Conservation (phyloP, 805 yeast genomes). For the Soucietia sequanensis region DNA sequence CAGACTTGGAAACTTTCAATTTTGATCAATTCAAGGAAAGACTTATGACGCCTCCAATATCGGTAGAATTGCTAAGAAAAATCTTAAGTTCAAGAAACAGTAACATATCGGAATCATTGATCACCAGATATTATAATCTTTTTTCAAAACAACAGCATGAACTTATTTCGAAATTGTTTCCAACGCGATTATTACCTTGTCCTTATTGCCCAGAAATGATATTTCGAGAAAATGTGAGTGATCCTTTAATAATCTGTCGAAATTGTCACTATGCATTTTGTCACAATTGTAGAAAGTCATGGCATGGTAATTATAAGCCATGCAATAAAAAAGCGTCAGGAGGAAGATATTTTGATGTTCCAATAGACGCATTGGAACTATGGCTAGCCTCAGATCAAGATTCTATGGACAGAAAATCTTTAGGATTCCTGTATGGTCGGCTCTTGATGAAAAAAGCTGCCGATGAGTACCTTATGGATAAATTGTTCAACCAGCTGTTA, state of each 20-base stretch:
- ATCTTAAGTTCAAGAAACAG: conserved; percentile 19
- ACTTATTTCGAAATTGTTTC: conserved; percentile 43
- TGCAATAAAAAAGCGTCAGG: conserved; percentile 32
- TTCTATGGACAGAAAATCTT: conserved; percentile 28
- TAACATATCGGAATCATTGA: conserved; percentile 14
- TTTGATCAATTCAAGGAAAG: conserved; percentile 29
- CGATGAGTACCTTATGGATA: conserved; percentile 46
- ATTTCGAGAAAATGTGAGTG: conserved; percentile 45
- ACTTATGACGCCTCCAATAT: conserved; percentile 43
- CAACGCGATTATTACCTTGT: conserved; percentile 50
- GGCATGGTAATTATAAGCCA: conserved; percentile 54
- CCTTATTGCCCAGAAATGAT: conserved; percentile 52
- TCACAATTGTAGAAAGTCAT: conserved; percentile 53
- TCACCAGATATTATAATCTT: conserved; percentile 39
- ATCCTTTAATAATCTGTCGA: conserved; percentile 48
- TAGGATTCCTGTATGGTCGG: conserved; percentile 46
- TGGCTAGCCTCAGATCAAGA: conserved; percentile 32
- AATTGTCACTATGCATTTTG: conserved; percentile 56
- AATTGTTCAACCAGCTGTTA: conserved; percentile 44
- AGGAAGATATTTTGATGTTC: conserved; percentile 25
- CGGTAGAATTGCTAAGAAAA: conserved; percentile 28
- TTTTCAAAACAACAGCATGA: conserved; percentile 41
- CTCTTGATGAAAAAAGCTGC: conserved; percentile 40
- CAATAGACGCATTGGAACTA: conserved; percentile 31
- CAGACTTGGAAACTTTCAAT: conserved; percentile 14